Evolutionary conservation across 2,329 filamentous ascomycete species (phyloP), one percentile per base, ranked within the genome.

Genomic region (Harringtonia lauricola): DNA sequence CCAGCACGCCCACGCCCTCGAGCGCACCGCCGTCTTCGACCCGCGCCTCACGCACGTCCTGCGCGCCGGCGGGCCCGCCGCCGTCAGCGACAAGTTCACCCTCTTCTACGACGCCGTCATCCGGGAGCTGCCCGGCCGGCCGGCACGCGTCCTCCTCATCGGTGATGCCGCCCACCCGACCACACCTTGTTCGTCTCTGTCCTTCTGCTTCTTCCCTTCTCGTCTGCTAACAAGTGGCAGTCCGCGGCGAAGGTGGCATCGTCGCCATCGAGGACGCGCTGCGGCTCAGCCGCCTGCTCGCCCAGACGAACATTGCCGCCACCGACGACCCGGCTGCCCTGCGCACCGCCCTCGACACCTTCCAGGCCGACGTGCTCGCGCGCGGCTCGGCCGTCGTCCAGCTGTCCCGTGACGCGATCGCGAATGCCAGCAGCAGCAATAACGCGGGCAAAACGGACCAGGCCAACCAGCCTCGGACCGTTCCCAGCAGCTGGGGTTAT

Each of bases 101-200:
- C 35, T 38, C 3, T 52, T 44, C 47, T 48, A 47, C 36, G 52
- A 51, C 34, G 53, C 51, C 17, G 46, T 65, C 3, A 58, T 63
- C 24, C 39, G 15, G 7, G 21, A 59, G 64, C 43, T 63, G 59
- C 55, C 60, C 65, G 10, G 56, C 58, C 1, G 53, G 57, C 26
- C 57, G 62, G 4, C 57, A 6, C 24, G 60, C 13, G 60, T 63
- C 2, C 54, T 63, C 2, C 42, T 71, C 2, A 55, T 69, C 13
- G 68, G 67, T 0, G 68, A 72, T 51, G 63, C 68, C 1, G 67
- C 66, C 1, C 68, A 71, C 53, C 60, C 65, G 1, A 69, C 68
- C 60, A 67, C 65, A 14, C 55, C n/a, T 57, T 66, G 65, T 68
- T 56, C 44, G 64, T 60, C 17, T 15, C 15, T n/a, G 18, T 35